These are phyloP conservation scores for Infundibulicybe gibba DNA, from an alignment of 768 basidiomycete species.

Conservation along the genomic window DNA sequence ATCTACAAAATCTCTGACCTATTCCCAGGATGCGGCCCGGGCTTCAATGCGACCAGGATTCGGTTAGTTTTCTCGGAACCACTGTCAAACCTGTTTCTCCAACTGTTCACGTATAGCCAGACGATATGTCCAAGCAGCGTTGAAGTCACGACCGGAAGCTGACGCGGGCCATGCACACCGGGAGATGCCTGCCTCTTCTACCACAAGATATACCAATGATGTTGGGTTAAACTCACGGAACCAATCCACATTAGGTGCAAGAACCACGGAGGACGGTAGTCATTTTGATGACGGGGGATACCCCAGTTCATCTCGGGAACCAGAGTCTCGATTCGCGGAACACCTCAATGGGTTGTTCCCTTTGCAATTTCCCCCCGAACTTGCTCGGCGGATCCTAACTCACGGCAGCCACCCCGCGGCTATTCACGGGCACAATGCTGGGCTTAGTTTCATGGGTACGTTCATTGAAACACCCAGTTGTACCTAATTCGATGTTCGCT, in stretches of 20 bases:
- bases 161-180: slow-evolving; percentile 4
- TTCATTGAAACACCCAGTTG: slow-evolving; percentile 1
- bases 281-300: slow-evolving; percentile 3
- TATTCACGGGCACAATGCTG: slow-evolving; percentile 66
- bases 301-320: slow-evolving; percentile 10
- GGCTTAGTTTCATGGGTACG: slow-evolving; percentile 70
- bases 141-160: slow-evolving; percentile 14
- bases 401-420: slow-evolving; percentile 74
- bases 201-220: not conserved
- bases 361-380: slow-evolving; percentile 65
- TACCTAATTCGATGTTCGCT: too few species aligned
- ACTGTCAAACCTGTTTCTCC: too few species aligned
- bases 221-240: not conserved
- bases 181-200: slow-evolving; percentile 3
- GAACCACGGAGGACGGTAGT: slow-evolving; percentile 4
- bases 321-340: slow-evolving; percentile 30
- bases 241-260: not conserved
- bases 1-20: too few species aligned
- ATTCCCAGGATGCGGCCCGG: too few species aligned
- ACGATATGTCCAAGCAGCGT: slow-evolving; percentile 21
- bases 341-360: slow-evolving; percentile 68
- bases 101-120: slow-evolving; percentile 6
- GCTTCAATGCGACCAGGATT: too few species aligned
- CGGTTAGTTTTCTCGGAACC: too few species aligned
- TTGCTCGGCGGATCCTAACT: slow-evolving; percentile 72